Conservation (phyloP, 225 moss, liverwort and hornwort genomes). For the Takakia lepidozioides region DNA sequence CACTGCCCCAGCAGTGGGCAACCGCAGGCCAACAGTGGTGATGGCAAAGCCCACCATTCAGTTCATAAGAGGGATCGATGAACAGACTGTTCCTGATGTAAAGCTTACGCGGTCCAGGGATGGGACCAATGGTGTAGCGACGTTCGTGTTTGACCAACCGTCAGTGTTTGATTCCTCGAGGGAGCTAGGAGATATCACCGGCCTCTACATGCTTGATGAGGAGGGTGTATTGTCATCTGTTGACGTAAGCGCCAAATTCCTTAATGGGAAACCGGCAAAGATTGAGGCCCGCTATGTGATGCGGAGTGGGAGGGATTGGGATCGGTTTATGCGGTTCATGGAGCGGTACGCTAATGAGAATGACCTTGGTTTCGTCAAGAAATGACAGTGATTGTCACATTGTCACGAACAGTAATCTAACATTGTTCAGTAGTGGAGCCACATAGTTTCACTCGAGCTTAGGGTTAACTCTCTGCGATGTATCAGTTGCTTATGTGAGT, state of each 20-base stretch:
- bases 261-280: slow-evolving; percentile 86
- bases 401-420: no score
- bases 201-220: slow-evolving; percentile 89
- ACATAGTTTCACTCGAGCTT: no score
- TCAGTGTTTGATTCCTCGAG: slow-evolving; percentile 91
- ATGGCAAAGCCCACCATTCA: slow-evolving; percentile 69
- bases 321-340: slow-evolving; percentile 99
- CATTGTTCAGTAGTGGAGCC: no score
- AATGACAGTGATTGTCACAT: slow-evolving; percentile 13
- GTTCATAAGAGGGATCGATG: slow-evolving; percentile 90
- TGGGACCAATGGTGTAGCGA: slow-evolving; percentile 80
- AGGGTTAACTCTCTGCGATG: no score
- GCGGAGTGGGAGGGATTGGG: slow-evolving; percentile 90
- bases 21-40: slow-evolving; percentile 15
- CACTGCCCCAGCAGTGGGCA: slow-evolving; percentile 3
- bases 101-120: slow-evolving; percentile 79
- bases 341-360: slow-evolving; percentile 88
- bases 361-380: slow-evolving; percentile 91
- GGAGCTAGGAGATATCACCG: slow-evolving; percentile 95
- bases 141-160: slow-evolving; percentile 79
- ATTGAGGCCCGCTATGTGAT: slow-evolving; percentile 86
- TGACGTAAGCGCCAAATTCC: slow-evolving; percentile 90
- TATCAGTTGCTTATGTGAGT: no score
- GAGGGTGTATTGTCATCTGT: slow-evolving; percentile 82
- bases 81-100: slow-evolving; percentile 77